A percentile compares a stretch with the other conserved stretches of the same genome.
Conservation (phyloP, 805 yeast species). For the Candida xyloterini region DNA sequence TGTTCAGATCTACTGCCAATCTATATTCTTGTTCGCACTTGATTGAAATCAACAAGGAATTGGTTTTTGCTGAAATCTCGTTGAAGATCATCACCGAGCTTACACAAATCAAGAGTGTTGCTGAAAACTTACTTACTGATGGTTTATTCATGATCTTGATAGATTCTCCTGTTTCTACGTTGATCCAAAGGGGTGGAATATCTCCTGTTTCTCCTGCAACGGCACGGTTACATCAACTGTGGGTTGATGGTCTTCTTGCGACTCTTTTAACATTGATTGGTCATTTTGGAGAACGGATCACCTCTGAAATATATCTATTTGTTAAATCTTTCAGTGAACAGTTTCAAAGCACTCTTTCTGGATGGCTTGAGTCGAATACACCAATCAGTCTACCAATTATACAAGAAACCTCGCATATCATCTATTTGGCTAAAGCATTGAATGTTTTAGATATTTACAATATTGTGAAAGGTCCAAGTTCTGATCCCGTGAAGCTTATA, state of each 20-base stretch:
- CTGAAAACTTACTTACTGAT: slow-evolving; percentile 58
- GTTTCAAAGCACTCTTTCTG: slow-evolving; percentile 55
- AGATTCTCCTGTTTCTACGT: slow-evolving; percentile 69
- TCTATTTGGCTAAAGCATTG: slow-evolving; percentile 59
- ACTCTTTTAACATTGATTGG: slow-evolving; percentile 58
- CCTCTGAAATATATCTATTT: slow-evolving; percentile 66
- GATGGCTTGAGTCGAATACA: slow-evolving; percentile 58
- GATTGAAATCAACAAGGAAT: slow-evolving; percentile 57
- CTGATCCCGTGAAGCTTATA: slow-evolving; percentile 29
- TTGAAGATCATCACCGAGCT: slow-evolving; percentile 68
- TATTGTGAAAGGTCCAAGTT: slow-evolving; percentile 32
- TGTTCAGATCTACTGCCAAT: slow-evolving; percentile 59
- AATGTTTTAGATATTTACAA: slow-evolving; percentile 50
- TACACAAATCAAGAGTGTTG: slow-evolving; percentile 56
- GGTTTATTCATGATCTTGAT: slow-evolving; percentile 68
- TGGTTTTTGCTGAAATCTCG: slow-evolving; percentile 68
- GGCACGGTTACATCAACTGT: slow-evolving; percentile 57
- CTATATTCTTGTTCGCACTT: slow-evolving; percentile 67
- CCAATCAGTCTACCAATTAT: slow-evolving; percentile 47
- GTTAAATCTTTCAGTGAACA: slow-evolving; percentile 63
- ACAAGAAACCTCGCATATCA: slow-evolving; percentile 67
- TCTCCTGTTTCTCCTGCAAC: slow-evolving; percentile 49
- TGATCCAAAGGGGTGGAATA: slow-evolving; percentile 64
- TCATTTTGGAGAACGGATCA: slow-evolving; percentile 57
- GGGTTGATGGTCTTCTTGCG: slow-evolving; percentile 83